These are phyloP conservation scores for Monilinia vaccinii-corymbosi DNA, from an alignment of 2,329 filamentous ascomycete species.

Conservation along the genomic window DNA sequence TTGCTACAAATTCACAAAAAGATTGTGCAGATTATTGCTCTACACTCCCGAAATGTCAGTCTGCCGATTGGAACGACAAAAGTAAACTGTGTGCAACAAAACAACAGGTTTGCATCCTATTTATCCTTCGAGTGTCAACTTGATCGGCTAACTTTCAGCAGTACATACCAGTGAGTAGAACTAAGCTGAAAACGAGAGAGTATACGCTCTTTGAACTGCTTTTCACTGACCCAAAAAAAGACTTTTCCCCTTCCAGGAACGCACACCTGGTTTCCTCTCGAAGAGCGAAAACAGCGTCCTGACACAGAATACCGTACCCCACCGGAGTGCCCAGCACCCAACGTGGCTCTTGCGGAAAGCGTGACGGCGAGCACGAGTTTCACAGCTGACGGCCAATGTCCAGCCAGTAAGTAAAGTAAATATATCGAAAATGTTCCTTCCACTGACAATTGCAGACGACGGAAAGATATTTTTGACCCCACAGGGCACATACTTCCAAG, in stretches of 20 bases:
- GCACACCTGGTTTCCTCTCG: slow-evolving; percentile 2
- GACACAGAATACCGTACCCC: not conserved
- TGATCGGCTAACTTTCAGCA: not conserved
- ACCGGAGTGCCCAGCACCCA: not conserved
- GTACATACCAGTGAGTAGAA: slow-evolving; percentile 1
- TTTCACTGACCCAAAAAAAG: not conserved
- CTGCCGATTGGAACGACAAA: not conserved
- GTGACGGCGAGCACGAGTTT: not conserved
- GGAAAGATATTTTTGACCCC: not conserved
- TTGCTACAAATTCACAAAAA: not conserved
- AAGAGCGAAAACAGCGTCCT: not conserved
- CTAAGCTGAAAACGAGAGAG: not conserved
- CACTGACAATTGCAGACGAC: not conserved
- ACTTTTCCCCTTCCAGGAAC: not conserved
- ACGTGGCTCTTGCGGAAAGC: not conserved
- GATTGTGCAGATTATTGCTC: not conserved
- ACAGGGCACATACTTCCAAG: not conserved
- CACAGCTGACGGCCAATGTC: not conserved
- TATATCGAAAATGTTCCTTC: no score
- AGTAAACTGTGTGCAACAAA: not conserved
- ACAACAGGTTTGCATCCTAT: not conserved
- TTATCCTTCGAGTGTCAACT: not conserved
- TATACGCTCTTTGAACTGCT: not conserved
- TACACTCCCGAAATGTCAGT: not conserved
- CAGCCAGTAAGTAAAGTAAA: not conserved